Conservation (phyloP, 495 filamentous ascomycete genomes). For the Venustampulla echinocandica region DNA sequence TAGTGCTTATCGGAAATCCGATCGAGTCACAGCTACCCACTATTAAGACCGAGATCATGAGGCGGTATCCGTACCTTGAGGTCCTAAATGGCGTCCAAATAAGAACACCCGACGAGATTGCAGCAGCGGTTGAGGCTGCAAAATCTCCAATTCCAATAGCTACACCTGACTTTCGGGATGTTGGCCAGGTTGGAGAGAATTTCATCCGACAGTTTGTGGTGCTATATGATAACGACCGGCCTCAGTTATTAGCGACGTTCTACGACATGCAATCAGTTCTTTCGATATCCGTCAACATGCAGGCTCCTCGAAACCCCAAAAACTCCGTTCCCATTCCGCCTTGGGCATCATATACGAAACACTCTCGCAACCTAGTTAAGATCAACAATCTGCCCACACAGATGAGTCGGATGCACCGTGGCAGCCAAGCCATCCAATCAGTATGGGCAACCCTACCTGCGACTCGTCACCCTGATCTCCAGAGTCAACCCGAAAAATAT, state of each 20-base stretch:
- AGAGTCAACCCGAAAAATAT: conserved; percentile 55
- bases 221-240: conserved; percentile 66
- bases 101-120: conserved; percentile 58
- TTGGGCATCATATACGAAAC: conserved; percentile 72
- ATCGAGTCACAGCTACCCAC: conserved; percentile 48
- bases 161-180: conserved; percentile 65
- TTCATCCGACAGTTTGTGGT: conserved; percentile 69
- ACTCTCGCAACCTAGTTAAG: conserved; percentile 71
- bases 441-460: conserved; percentile 61
- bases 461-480: conserved; percentile 66
- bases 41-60: conserved; percentile 61
- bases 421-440: conserved; percentile 55
- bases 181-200: conserved; percentile 59
- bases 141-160: conserved; percentile 59
- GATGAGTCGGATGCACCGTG: conserved; percentile 56
- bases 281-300: conserved; percentile 59
- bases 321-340: conserved; percentile 25
- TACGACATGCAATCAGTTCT: conserved; percentile 77
- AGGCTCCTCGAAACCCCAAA: conserved; percentile 43
- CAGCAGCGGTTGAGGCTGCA: conserved; percentile 32
- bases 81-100: conserved; percentile 63
- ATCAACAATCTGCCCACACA: conserved; percentile 50
- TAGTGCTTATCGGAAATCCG: conserved; percentile 70
- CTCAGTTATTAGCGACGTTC: conserved; percentile 49
- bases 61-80: conserved; percentile 72